Base-by-base conservation (phyloP, 1,139 yeast genomes). In the Pichia sp. region DNA sequence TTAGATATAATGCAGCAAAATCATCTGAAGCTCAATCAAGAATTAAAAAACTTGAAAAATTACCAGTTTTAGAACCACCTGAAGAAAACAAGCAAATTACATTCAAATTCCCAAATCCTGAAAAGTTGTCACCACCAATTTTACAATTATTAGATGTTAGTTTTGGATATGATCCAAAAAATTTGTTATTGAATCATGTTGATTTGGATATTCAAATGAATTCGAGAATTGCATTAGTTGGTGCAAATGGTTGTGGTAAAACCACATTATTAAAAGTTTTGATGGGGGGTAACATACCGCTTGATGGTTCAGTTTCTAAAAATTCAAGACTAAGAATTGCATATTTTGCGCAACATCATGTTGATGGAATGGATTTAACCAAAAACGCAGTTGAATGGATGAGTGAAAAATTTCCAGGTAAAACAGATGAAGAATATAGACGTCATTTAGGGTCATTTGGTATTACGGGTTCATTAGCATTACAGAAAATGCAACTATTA, bases 201-300 rank as follows among this genome's bases (percentile, higher is more conserved):
- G 96, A 90, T 62, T 70, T 93, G 60, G 96, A 90, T 61, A 89
- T 93, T 48, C 96, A 89, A 69, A 77, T 93, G 87, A 89, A 90
- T 63, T 90, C 97, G 4, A 81, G 99, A 70, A 87, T 93, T 61
- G 99, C 98, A 1, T 77, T 93, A 60, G 96, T 93, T 54, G 99
- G 99, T 78, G 98, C 97, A 59, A 93, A 93, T 69, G 99, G 99
- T 74, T 89, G 97, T 65, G 99, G 99, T 86, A 93, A 93, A 71
- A 91, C 99, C 14, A 93, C 99, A 2, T 74, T 93, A 59, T 77
- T 93, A 65, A 93, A 91, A 68, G 74, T 93, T 51, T 74, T 93
- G 61, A 84, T 91, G 80, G 96, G 88, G 57, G 80, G 77, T 60
- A 72, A 87, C 52, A 71, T 74, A 27, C 98, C 99, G 3, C 63